Base-by-base conservation (phyloP, 805 yeast species). In the Lachancea kluyveri region DNA sequence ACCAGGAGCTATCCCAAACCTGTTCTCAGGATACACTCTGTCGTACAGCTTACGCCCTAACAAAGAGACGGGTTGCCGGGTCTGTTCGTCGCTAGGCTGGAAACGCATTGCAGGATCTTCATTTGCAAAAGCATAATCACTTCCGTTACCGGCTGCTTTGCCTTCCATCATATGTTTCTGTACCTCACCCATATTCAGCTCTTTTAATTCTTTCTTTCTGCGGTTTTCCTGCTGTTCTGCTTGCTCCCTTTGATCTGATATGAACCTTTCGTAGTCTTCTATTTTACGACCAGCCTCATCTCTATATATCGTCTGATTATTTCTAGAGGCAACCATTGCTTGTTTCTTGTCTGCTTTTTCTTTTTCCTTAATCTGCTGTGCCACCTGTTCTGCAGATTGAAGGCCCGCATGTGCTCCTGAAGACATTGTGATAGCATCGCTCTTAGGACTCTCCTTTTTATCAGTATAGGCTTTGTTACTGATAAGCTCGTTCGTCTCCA, bases 1-100 rank as follows among this genome's bases (percentile, higher is more conserved):
- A 0, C 96, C 96, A 0, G 96, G 94, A 4, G 61, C 58, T 9
- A 88, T 77, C 3, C 70, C 70, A 55, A 84, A 88, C 36, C 97
- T 61, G 50, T 88, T 88, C 13, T 72, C 72, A 0, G 84, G 75
- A 33, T 57, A 72, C 6, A 40, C 21, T 11, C 48, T 50, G 17
- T 59, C 52, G 44, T 78, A 86, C 2, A 71, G 52, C 26, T 70
- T 75, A 25, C 82, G 52, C 0, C 86, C 85, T 1, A 57, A 55
- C 23, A 35, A 24, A 10, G 52, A 57, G 27, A 16, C 24, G 14
- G 38, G 40, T 6, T 8, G 23, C 8, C 15, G 30, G 20, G n/a
- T 25, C 22, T 8, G 12, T 23, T 36, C 33, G 13, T 48, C 45
- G 2, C 47, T 28, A 3, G 62, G 48, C 17, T 60, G 52, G 42